These are phyloP conservation scores for Camellia sinensis DNA, from an alignment of 148 eudicot genomes.

Conservation along the genomic window DNA sequence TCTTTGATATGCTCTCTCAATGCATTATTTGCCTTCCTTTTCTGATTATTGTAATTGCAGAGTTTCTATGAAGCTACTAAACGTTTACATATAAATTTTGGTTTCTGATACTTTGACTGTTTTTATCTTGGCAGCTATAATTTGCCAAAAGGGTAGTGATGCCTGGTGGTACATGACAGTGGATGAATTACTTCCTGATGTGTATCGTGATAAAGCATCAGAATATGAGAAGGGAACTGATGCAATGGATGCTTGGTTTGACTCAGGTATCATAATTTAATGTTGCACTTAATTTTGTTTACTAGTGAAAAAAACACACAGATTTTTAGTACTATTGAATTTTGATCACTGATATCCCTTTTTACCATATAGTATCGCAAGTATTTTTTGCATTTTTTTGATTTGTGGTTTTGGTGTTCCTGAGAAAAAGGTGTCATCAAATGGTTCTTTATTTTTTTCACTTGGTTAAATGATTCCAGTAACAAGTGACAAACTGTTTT, in stretches of 20 bases:
- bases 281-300: neutral
- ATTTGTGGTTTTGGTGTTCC: too few relatives aligned
- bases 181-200: constrained; percentile 84
- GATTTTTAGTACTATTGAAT: neutral
- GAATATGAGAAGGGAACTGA: constrained; percentile 48
- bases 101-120: constrained; percentile 1
- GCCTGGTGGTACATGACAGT: constrained; percentile 97
- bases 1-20: neutral
- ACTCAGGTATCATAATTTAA: constrained; percentile 52
- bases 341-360: neutral
- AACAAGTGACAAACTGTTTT: too few relatives aligned
- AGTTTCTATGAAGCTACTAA: neutral
- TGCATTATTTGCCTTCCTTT: neutral
- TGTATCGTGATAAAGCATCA: constrained; percentile 68
- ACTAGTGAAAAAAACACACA: neutral
- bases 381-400: neutral
- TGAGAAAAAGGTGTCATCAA: too few relatives aligned
- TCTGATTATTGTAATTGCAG: neutral
- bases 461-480: too few relatives aligned
- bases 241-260: constrained; percentile 78
- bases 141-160: constrained; percentile 89
- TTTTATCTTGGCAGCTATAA: constrained; percentile 51
- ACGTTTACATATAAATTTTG: neutral
- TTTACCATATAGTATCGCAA: neutral
- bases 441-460: too few relatives aligned